Evolutionary conservation across 192 early-diverging fungal species (phyloP).

Genomic region (Podila clonocystis): DNA sequence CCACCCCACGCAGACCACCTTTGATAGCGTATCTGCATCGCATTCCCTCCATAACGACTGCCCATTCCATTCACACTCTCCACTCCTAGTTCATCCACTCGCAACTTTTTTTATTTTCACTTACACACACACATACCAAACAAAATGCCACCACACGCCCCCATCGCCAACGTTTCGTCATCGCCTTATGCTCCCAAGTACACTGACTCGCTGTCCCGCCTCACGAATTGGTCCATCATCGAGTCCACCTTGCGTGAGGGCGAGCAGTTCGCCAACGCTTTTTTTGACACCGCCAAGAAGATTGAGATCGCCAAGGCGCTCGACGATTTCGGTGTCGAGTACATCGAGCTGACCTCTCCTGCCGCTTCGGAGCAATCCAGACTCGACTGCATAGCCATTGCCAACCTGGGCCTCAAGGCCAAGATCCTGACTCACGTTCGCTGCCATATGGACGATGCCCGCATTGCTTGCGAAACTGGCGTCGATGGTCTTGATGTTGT

Average conservation of each 20-base stretch:
- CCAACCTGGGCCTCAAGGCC: conserved; percentile 93
- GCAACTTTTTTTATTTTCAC: neutral
- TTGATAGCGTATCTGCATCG: neutral
- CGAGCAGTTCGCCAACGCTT: conserved; percentile 99
- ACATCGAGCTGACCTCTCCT: conserved; percentile 97
- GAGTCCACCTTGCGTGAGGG: conserved; percentile 97
- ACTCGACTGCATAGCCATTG: conserved; percentile 90
- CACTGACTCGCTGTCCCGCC: conserved; percentile 80
- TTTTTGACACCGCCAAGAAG: conserved; percentile 98
- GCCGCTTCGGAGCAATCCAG: conserved; percentile 98
- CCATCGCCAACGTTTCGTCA: conserved; percentile 40
- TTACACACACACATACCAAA: neutral
- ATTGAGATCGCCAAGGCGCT: conserved; percentile 98
- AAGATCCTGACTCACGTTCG: conserved; percentile 97
- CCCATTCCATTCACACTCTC: neutral
- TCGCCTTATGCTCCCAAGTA: conserved; percentile 63
- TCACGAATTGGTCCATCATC: conserved; percentile 94
- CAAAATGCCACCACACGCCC: conserved; percentile 48
- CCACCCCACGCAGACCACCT: neutral
- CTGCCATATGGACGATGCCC: conserved; percentile 99
- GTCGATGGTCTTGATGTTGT: conserved; percentile 98
- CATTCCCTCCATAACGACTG: neutral
- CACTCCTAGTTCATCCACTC: neutral
- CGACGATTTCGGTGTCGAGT: conserved; percentile 98
- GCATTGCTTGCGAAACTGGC: conserved; percentile 95